Percentiles rank a stretch among this genome's conserved stretches.
Conservation (phyloP, 495 filamentous ascomycete genomes). For the Jackrogersella multiformis region DNA sequence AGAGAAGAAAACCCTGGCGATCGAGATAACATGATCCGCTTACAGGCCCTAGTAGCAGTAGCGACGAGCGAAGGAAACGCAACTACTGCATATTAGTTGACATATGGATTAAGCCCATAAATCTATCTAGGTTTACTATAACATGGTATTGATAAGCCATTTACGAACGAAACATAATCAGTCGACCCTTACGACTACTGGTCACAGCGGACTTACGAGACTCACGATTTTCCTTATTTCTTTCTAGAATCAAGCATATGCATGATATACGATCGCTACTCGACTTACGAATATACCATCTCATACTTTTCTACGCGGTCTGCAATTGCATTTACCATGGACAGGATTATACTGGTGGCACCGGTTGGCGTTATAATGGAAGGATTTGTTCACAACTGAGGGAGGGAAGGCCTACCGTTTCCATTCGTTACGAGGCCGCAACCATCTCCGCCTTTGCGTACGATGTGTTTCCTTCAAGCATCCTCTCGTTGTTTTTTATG, state of each 20-base stretch:
- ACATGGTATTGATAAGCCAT: constrained; percentile 4
- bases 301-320: constrained; percentile 19
- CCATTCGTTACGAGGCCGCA: constrained; percentile 30
- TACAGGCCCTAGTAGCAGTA: constrained; percentile 89
- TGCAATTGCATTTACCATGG: constrained; percentile 36
- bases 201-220: constrained; percentile 26
- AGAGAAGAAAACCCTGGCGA: constrained; percentile 48
- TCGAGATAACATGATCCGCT: constrained; percentile 63
- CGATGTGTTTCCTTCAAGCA: constrained; percentile 9
- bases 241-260: constrained; percentile 30
- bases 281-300: constrained; percentile 37
- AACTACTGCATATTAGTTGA: constrained; percentile 57
- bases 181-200: constrained; percentile 1
- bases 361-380: constrained; percentile 36
- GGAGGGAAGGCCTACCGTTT: constrained; percentile 6
- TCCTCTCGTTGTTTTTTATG: constrained; percentile 21
- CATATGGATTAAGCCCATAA: not conserved
- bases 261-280: constrained; percentile 37
- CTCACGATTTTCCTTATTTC: constrained; percentile 30
- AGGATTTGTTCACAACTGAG: constrained; percentile 17
- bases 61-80: constrained; percentile 83
- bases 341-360: constrained; percentile 35
- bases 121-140: not conserved
- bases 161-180: constrained; percentile 17
- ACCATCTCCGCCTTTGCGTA: constrained; percentile 3